phyloP scores from a whole-genome alignment of 2,329 filamentous ascomycete species.

The Penicillium palitans region DNA sequence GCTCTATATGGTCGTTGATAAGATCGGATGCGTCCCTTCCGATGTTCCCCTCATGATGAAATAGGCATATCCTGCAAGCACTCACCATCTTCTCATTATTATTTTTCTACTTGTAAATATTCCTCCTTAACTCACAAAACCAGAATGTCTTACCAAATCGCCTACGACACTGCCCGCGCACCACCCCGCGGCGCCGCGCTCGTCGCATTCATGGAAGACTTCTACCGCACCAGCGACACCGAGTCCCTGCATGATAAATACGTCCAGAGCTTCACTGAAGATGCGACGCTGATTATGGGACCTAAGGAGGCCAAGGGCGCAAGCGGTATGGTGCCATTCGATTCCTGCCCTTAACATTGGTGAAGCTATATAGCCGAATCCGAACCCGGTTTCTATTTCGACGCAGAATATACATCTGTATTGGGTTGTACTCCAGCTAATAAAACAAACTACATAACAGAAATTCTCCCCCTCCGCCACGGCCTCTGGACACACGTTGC shows the following conservation, averaged over 20 bases:
- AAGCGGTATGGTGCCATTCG: constrained; percentile 27
- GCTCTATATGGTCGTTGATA: constrained; percentile 6
- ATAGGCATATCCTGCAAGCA: constrained; percentile 3
- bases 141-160: constrained; percentile 38
- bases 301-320: constrained; percentile 36
- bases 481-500: constrained; percentile 40
- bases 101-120: neutral
- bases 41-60: constrained; percentile 20
- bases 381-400: neutral
- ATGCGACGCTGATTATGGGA: constrained; percentile 43
- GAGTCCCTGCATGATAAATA: constrained; percentile 39
- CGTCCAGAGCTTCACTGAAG: constrained; percentile 34
- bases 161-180: constrained; percentile 27
- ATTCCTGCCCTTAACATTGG: neutral
- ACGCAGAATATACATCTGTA: neutral
- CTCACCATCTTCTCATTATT: neutral
- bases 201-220: constrained; percentile 37
- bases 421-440: neutral
- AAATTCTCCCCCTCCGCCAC: constrained; percentile 37
- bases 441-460: constrained; percentile 17
- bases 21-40: constrained; percentile 24
- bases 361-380: neutral
- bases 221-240: constrained; percentile 40
- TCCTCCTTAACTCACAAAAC: neutral
- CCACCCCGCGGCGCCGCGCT: constrained; percentile 28